Evolutionary conservation across 768 basidiomycete species (phyloP), one percentile per base, ranked within the genome.

Genomic region (Leccinum boreale): DNA sequence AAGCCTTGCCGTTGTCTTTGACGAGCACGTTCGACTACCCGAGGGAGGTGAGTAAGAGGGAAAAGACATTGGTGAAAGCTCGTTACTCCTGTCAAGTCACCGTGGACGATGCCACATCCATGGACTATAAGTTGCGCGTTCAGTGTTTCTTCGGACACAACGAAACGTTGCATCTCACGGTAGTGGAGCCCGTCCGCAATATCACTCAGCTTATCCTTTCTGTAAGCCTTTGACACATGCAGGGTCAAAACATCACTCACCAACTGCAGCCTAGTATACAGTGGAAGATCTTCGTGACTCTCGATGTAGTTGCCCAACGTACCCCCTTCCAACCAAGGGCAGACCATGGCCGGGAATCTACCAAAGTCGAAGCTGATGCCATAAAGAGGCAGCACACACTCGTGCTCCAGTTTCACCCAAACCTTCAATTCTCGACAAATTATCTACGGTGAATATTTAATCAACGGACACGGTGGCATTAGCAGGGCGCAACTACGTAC

Each of bases 81-180:
- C 65, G 67, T 49, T 52, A 78, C 79, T 19, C 75, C 78, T 58
- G 77, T 78, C 21, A 81, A 67, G 50, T 81, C 79, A 1, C 79
- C 79, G 51, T 79, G 81, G 14, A 79, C 68, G 26, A 81, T 61
- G 9, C 65, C 62, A 24, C 65, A 66, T 19, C 58, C 61, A 9
- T 63, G 57, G n/a, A 66, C 65, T 66, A 11, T 29, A 24, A 2
- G 4, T 0, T n/a, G 5, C 19, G 17, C 10, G 8, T n/a, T 65
- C 35, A 66, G 48, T 11, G 39, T 50, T 29, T 7, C 8, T 33
- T n/a, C 3, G 24, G 10, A 28, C 15, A 33, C 9, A 14, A 44
- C 1, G 10, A 15, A 33, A 45, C 12, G 2, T 2, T 2, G 14
- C 9, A n/a, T 15, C 65, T 63, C 33, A 63, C 65, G 60, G 55